A percentile compares a stretch with the other conserved stretches of the same genome.
These are phyloP conservation scores for Rickenella mellea DNA, from an alignment of 768 basidiomycete species.

Conservation along the genomic window DNA sequence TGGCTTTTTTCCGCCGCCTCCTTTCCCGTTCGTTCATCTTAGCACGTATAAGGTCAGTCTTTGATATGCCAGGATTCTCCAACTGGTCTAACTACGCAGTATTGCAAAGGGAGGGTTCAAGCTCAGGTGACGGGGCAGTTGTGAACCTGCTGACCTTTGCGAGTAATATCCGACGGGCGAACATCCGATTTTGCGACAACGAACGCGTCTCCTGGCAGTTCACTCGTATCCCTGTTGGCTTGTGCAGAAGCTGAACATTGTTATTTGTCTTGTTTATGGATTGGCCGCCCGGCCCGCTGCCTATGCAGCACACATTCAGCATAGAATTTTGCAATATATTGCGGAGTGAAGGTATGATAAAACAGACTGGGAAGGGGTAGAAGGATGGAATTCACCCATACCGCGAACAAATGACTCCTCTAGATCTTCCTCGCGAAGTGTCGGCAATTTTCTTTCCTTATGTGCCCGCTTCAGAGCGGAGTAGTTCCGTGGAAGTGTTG, in stretches of 20 bases:
- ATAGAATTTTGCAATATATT: not conserved
- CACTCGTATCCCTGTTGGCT: constrained; percentile 81
- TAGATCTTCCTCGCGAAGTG: constrained; percentile 70
- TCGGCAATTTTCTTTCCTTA: constrained; percentile 51
- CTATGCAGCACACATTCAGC: constrained; percentile 25
- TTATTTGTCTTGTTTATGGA: constrained; percentile 93
- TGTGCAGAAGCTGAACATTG: constrained; percentile 84
- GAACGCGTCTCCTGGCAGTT: constrained; percentile 86
- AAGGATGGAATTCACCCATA: constrained; percentile 18
- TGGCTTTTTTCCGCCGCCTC: constrained; percentile 68
- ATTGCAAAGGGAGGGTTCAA: constrained; percentile 7
- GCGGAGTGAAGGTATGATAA: constrained; percentile 1
- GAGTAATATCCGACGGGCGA: constrained; percentile 62
- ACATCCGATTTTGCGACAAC: constrained; percentile 63
- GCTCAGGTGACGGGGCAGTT: constrained; percentile 10
- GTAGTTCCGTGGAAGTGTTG: constrained; percentile 35
- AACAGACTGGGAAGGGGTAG: constrained; percentile 5
- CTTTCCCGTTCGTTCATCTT: constrained; percentile 71
- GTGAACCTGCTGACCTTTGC: constrained; percentile 47
- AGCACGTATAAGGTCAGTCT: constrained; percentile 56
- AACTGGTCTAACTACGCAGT: constrained; percentile 53
- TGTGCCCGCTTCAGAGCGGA: constrained; percentile 66
- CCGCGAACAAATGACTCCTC: constrained; percentile 85
- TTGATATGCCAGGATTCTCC: constrained; percentile 70
- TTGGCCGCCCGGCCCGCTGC: constrained; percentile 92